Evolutionary conservation across 2,329 filamentous ascomycete genomes (phyloP).

Genomic region (Epichloe gansuensis): DNA sequence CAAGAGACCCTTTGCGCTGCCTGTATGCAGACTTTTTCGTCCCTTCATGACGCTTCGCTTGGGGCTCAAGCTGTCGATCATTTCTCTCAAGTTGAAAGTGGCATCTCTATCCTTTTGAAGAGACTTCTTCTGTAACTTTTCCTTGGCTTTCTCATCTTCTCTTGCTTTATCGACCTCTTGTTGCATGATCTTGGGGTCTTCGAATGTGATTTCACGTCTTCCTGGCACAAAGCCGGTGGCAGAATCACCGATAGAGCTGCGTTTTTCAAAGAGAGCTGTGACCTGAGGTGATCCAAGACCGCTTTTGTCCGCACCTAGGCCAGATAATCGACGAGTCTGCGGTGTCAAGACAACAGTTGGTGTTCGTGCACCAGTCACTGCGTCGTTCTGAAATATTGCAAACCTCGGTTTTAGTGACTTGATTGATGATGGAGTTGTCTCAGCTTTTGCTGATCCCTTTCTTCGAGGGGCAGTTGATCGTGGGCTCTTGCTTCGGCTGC

Average conservation of each 20-base stretch:
- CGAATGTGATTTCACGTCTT: conserved; percentile 42
- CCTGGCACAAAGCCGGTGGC: conserved; percentile 50
- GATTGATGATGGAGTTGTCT: conserved; percentile 9
- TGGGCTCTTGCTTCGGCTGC: conserved; percentile 6
- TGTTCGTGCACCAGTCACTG: conserved; percentile 41
- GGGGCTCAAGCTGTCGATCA: conserved; percentile 67
- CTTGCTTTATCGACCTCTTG: conserved; percentile 48
- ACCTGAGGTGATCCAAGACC: conserved; percentile 67
- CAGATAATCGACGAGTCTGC: conserved; percentile 42
- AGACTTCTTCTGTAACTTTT: conserved; percentile 37
- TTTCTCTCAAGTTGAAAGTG: conserved; percentile 57
- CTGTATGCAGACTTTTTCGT: conserved; percentile 65
- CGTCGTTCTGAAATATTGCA: conserved; percentile 40
- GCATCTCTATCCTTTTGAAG: conserved; percentile 42
- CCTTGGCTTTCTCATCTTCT: conserved; percentile 46
- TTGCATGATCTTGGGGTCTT: conserved; percentile 50
- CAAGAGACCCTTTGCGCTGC: conserved; percentile 58
- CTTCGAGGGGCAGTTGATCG: conserved; percentile 8
- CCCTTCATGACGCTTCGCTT: conserved; percentile 55
- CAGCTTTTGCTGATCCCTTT: conserved; percentile 3
- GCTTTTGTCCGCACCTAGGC: conserved; percentile 54
- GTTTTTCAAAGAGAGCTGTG: conserved; percentile 55
- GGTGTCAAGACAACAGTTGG: conserved; percentile 49
- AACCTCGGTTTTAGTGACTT: conserved; percentile 16
- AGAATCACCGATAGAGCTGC: conserved; percentile 57